These are phyloP conservation scores for Saturnispora gosingensis DNA, from an alignment of 805 yeast species.

Conservation along the genomic window DNA sequence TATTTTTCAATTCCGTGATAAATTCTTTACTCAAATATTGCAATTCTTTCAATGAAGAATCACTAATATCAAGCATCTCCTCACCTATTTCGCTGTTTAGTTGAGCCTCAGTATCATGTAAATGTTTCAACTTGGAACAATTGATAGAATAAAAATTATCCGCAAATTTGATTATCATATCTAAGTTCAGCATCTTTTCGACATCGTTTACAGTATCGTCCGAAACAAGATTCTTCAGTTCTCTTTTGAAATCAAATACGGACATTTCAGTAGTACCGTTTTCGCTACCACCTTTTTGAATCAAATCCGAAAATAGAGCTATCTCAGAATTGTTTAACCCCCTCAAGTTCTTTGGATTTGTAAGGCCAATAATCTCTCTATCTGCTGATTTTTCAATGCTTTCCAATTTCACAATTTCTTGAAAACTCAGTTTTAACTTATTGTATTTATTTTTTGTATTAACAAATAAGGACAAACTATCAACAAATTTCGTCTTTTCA, in stretches of 20 bases:
- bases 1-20: slow-evolving; percentile 42
- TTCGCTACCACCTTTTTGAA: slow-evolving; percentile 3
- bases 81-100: slow-evolving; percentile 8
- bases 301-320: slow-evolving; percentile 9
- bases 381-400: background rate
- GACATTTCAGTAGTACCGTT: slow-evolving; percentile 29
- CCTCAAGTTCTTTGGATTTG: slow-evolving; percentile 15
- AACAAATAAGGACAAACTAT: slow-evolving; percentile 41
- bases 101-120: background rate
- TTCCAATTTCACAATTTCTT: slow-evolving; percentile 8
- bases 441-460: slow-evolving; percentile 37
- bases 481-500: slow-evolving; percentile 30
- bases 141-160: slow-evolving; percentile 29
- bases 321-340: slow-evolving; percentile 19
- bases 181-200: slow-evolving; percentile 60
- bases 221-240: slow-evolving; percentile 35
- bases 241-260: slow-evolving; percentile 47
- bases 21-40: slow-evolving; percentile 41
- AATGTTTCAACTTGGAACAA: slow-evolving; percentile 1
- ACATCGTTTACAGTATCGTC: slow-evolving; percentile 28
- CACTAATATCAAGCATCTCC: background rate
- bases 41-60: slow-evolving; percentile 22
- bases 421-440: slow-evolving; percentile 18
- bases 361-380: slow-evolving; percentile 10
- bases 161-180: slow-evolving; percentile 50